Evolutionary conservation across 2,329 filamentous ascomycete genomes (phyloP), one percentile per base, ranked within the genome.

Genomic region (Pseudocercospora macadamiae): DNA sequence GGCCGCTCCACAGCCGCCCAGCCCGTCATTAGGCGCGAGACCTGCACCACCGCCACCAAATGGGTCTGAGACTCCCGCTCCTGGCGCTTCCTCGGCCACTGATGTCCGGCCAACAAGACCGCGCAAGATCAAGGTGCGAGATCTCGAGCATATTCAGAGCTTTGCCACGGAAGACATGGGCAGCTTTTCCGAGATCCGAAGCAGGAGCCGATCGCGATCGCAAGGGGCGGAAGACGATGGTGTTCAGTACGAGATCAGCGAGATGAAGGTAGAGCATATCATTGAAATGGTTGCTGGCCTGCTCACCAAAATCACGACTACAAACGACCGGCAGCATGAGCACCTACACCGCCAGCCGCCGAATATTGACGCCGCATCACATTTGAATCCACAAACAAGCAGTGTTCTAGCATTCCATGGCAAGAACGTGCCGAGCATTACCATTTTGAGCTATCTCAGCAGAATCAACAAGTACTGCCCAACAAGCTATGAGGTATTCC

Each of bases 381-480:
- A 82, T 34, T 76, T 89, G 30, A 86, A 80, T 65, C 81, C 83
- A 19, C 83, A 88, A 68, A 89, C 83, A 65, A 89, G 79, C 65
- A 90, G 81, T 55, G 93, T 99, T 2, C 83, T 99, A 36, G 93
- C 95, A 10, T 99, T 99, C 68, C 95, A 99, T 71, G 95, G 95
- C 66, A 97, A 97, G 78, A 99, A 99, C 66, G 90, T 97, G 9
- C 95, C 95, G 1, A 95, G 90, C 71, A 99, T 99, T 69, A 96
- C 93, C 18, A 97, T 99, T 61, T 80, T 96, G 61, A 97, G 92
- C 81, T 99, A 99, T 70, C 80, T 99, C 54, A 93, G 89, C 69
- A 88, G 95, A 60, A 97, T 99, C 73, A 93, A 99, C 78, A 97
- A 97, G 78, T 99, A 99, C 77, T 99, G 95, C 71, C 95, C 95